Percentiles rank a stretch among this genome's conserved stretches.
phyloP scores from a whole-genome alignment of 1,284 basidiomycete species.

The Cutaneotrichosporon mucoides region DNA sequence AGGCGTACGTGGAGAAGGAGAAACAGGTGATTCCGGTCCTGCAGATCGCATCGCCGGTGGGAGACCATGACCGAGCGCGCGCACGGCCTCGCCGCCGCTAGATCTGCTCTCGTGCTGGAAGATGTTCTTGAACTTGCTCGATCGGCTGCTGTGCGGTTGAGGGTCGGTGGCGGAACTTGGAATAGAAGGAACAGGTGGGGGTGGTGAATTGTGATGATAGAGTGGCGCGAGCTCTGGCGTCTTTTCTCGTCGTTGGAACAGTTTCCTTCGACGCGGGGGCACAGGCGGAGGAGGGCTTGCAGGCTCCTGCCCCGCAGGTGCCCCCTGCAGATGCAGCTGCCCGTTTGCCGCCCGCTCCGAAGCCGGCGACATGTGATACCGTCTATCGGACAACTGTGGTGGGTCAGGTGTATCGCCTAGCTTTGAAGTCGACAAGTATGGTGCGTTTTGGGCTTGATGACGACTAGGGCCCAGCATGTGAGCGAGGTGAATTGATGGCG shows the following conservation, averaged over 20 bases:
- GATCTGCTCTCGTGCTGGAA: background rate
- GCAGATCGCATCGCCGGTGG: background rate
- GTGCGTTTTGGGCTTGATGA: background rate
- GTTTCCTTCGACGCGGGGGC: background rate
- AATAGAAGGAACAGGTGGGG: background rate
- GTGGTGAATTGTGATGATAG: background rate
- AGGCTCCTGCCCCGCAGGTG: background rate
- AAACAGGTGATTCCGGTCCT: background rate
- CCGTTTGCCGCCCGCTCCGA: background rate
- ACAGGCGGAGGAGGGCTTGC: background rate
- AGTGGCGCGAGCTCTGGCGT: background rate
- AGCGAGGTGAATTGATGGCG: background rate
- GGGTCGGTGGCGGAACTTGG: background rate
- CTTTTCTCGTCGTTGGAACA: background rate
- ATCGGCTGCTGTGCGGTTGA: background rate
- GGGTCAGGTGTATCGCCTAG: background rate
- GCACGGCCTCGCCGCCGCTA: background rate
- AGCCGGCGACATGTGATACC: conserved; percentile 1
- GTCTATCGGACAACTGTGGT: background rate
- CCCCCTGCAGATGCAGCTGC: background rate
- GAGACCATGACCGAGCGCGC: conserved; percentile 7
- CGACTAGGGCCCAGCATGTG: background rate
- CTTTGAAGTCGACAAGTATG: background rate
- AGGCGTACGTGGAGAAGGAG: background rate
- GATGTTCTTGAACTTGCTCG: background rate